Evolutionary conservation across 768 basidiomycete species (phyloP).

Genomic region (Pisolithus microcarpus): DNA sequence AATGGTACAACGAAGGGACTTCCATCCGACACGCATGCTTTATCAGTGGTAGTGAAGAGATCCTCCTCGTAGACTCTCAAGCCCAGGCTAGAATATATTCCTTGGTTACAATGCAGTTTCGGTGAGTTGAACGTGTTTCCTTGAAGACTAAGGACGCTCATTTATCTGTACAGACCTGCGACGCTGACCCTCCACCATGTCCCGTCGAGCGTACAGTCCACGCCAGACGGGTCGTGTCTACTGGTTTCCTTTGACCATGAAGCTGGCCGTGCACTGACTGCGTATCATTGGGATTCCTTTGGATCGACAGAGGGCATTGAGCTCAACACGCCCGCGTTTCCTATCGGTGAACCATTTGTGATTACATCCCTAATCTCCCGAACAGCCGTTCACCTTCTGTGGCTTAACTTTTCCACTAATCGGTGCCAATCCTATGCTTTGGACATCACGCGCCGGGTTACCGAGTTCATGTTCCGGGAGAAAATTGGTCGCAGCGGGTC

Average conservation of each 20-base stretch:
- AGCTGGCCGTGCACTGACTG: slow-evolving; percentile 19
- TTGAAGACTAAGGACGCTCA: neutral
- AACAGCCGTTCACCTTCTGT: slow-evolving; percentile 34
- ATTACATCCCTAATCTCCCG: slow-evolving; percentile 40
- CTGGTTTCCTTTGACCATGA: slow-evolving; percentile 21
- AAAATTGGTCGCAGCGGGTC: slow-evolving; percentile 20
- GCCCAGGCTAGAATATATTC: slow-evolving; percentile 41
- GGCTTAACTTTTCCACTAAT: slow-evolving; percentile 26
- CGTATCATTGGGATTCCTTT: slow-evolving; percentile 48
- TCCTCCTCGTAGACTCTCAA: slow-evolving; percentile 38
- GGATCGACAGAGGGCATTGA: slow-evolving; percentile 38
- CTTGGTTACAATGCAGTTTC: slow-evolving; percentile 39
- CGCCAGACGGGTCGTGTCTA: slow-evolving; percentile 46
- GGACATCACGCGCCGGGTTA: slow-evolving; percentile 44
- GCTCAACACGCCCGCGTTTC: slow-evolving; percentile 23
- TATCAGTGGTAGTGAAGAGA: slow-evolving; percentile 39
- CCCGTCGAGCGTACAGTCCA: slow-evolving; percentile 30
- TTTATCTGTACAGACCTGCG: slow-evolving; percentile 30
- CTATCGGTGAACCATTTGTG: slow-evolving; percentile 16
- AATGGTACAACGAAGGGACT: slow-evolving; percentile 34
- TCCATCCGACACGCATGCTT: slow-evolving; percentile 32
- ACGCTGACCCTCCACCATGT: slow-evolving; percentile 27
- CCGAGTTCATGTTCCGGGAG: slow-evolving; percentile 47
- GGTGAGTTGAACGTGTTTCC: slow-evolving; percentile 24
- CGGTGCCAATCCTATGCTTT: slow-evolving; percentile 36